Percentiles rank a stretch among this genome's conserved stretches.
Conservation (phyloP, 2,329 filamentous ascomycete genomes). For the Clonostachys byssicola region DNA sequence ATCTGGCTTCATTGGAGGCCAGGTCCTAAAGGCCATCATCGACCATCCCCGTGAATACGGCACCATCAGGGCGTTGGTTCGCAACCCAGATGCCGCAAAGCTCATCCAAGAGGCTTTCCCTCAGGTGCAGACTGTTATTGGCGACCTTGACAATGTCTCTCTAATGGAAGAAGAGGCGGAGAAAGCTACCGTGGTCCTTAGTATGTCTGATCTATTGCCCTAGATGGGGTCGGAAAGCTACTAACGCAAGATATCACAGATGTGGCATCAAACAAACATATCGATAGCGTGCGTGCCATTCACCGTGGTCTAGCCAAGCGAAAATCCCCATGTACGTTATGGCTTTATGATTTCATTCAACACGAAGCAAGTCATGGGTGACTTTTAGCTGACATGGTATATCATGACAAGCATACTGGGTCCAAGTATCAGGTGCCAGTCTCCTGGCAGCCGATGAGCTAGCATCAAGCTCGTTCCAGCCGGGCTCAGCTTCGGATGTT, state of each 20-base stretch:
- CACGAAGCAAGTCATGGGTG: no score
- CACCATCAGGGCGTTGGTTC: background rate
- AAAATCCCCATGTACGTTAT: background rate
- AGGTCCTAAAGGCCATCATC: background rate
- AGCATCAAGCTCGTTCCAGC: slow-evolving; percentile 16
- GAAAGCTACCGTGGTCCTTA: background rate
- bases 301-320: background rate
- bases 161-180: background rate
- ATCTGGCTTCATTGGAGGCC: slow-evolving; percentile 15
- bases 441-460: slow-evolving; percentile 24
- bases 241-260: background rate
- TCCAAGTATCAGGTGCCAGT: slow-evolving; percentile 32
- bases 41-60: slow-evolving; percentile 2
- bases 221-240: background rate
- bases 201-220: background rate
- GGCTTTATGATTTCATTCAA: background rate
- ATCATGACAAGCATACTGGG: slow-evolving; percentile 8
- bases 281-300: background rate
- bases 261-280: background rate
- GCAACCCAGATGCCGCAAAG: background rate
- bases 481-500: slow-evolving; percentile 17
- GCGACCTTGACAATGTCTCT: slow-evolving; percentile 18
- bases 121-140: slow-evolving; percentile 17
- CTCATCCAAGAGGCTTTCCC: slow-evolving; percentile 9
- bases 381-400: background rate